Percentiles rank a stretch among this genome's conserved stretches.
phyloP scores from a whole-genome alignment of 352 stramenopile species.

The Pythium utonaiense region DNA sequence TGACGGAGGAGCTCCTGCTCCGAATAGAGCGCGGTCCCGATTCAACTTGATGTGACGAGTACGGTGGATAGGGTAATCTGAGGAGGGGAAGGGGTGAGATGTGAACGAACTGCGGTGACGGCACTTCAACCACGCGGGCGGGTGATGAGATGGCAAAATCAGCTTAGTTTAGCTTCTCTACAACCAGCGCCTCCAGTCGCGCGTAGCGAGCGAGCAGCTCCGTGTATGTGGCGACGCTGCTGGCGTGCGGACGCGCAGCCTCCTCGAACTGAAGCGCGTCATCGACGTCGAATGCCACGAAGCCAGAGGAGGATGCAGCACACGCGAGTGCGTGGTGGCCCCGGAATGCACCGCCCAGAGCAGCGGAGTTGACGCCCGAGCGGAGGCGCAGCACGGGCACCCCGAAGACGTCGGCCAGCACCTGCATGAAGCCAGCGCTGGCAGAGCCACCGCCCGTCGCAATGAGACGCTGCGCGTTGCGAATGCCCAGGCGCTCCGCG shows the following conservation, averaged over 20 bases:
- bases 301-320: neutral
- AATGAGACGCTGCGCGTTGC: conserved; percentile 47
- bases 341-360: conserved; percentile 26
- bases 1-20: neutral
- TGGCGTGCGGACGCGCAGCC: neutral
- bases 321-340: conserved; percentile 13
- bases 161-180: conserved; percentile 10
- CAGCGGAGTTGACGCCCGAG: conserved; percentile 21
- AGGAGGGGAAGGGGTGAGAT: conserved; percentile 15
- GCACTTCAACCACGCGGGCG: conserved; percentile 14
- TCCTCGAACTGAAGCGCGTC: conserved; percentile 12
- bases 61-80: conserved; percentile 21
- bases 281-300: conserved; percentile 5
- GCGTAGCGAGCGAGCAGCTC: conserved; percentile 8
- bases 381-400: conserved; percentile 15
- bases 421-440: conserved; percentile 56
- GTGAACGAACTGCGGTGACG: conserved; percentile 11
- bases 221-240: neutral
- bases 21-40: conserved; percentile 17
- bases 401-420: conserved; percentile 37
- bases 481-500: conserved; percentile 49
- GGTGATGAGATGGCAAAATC: conserved; percentile 5
- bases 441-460: conserved; percentile 54
- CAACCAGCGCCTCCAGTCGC: conserved; percentile 4
- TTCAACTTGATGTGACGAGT: conserved; percentile 17